Percentiles rank a stretch among this genome's conserved stretches.
phyloP scores from a whole-genome alignment of 2,329 filamentous ascomycete genomes.

The Ceratocystiopsis sp. region DNA sequence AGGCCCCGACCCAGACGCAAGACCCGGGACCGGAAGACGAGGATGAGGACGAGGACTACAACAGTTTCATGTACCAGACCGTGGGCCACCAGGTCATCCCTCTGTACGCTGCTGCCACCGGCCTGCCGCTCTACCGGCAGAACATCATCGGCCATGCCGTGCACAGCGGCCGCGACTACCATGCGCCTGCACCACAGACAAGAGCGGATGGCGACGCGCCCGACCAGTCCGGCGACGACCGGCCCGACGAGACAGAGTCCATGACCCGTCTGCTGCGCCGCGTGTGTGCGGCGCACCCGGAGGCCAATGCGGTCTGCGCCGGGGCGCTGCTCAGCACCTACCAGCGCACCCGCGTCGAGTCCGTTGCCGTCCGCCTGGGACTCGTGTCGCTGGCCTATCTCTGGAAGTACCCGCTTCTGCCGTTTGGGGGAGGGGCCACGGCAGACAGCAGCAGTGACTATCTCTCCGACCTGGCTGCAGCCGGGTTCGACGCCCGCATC shows the following conservation, averaged over 20 bases:
- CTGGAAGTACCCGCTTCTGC: slow-evolving; percentile 76
- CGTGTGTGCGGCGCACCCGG: slow-evolving; percentile 53
- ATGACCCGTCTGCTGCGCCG: slow-evolving; percentile 56
- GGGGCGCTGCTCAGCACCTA: slow-evolving; percentile 92
- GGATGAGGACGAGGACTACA: slow-evolving; percentile 30
- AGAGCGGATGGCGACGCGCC: neutral
- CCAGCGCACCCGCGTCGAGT: slow-evolving; percentile 90
- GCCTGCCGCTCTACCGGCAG: slow-evolving; percentile 68
- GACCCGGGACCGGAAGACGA: slow-evolving; percentile 13
- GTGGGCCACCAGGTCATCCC: slow-evolving; percentile 79
- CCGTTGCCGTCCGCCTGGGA: slow-evolving; percentile 68
- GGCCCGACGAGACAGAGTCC: slow-evolving; percentile 70
- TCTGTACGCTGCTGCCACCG: slow-evolving; percentile 63
- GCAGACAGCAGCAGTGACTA: slow-evolving; percentile 1
- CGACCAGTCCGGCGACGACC: slow-evolving; percentile 6
- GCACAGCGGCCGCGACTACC: slow-evolving; percentile 57
- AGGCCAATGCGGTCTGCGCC: slow-evolving; percentile 71
- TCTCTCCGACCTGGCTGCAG: slow-evolving; percentile 63
- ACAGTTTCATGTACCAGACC: slow-evolving; percentile 99
- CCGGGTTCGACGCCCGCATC: slow-evolving; percentile 72
- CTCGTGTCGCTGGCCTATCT: slow-evolving; percentile 71
- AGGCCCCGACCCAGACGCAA: neutral
- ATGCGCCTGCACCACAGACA: too few relatives aligned
- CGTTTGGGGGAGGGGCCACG: slow-evolving; percentile 14
- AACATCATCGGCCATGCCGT: slow-evolving; percentile 56